Evolutionary conservation across 208 protist genomes (phyloP).

Genomic region (Crithidia bombi): DNA sequence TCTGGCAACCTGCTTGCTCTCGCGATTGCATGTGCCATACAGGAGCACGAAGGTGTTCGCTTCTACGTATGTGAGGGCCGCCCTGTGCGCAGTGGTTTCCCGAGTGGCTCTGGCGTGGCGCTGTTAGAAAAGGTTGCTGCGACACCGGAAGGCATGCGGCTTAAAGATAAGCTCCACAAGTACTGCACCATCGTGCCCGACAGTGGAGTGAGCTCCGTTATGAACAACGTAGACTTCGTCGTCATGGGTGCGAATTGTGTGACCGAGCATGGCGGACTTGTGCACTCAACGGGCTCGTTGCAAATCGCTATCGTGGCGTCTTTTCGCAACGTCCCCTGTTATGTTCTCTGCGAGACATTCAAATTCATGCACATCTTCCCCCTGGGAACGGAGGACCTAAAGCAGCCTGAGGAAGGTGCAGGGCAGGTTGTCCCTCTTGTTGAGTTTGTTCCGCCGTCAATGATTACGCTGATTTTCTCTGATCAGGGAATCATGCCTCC

Average conservation of each 20-base stretch:
- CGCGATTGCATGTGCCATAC: slow-evolving; percentile 78
- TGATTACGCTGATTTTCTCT: slow-evolving; percentile 97
- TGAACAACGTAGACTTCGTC: slow-evolving; percentile 96
- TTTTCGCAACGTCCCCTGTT: slow-evolving; percentile 97
- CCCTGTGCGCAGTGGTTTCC: slow-evolving; percentile 50
- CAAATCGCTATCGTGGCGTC: slow-evolving; percentile 97
- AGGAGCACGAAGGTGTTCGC: slow-evolving; percentile 80
- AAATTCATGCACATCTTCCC: slow-evolving; percentile 98
- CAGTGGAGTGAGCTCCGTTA: slow-evolving; percentile 83
- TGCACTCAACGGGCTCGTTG: slow-evolving; percentile 98
- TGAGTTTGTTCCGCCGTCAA: slow-evolving; percentile 89
- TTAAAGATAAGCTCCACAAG: slow-evolving; percentile 59
- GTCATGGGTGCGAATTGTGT: slow-evolving; percentile 98
- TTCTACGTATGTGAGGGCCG: slow-evolving; percentile 88
- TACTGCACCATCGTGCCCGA: slow-evolving; percentile 91
- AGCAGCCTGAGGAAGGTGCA: slow-evolving; percentile 59
- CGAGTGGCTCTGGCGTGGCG: slow-evolving; percentile 56
- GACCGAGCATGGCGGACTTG: slow-evolving; percentile 99
- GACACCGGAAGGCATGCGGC: slow-evolving; percentile 64
- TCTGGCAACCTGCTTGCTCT: slow-evolving; percentile 77
- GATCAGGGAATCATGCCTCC: slow-evolving; percentile 99
- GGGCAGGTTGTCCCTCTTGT: slow-evolving; percentile 66
- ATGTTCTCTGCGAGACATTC: slow-evolving; percentile 98
- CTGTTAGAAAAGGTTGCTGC: slow-evolving; percentile 55
- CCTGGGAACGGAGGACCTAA: slow-evolving; percentile 94